Base-by-base conservation (phyloP, 495 filamentous ascomycete genomes). In the Penicillium simplicissimum region DNA sequence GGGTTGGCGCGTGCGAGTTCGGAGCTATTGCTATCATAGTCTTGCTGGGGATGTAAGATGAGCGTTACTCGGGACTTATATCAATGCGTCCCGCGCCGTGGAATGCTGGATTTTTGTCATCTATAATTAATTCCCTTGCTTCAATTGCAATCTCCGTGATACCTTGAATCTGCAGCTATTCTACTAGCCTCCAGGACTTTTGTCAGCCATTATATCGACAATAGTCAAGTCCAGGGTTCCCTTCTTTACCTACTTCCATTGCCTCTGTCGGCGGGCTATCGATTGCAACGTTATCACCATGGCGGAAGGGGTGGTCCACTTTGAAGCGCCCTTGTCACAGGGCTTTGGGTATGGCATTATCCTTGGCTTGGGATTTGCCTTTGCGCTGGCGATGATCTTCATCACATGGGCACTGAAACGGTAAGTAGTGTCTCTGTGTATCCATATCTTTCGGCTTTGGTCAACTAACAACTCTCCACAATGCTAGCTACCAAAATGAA, bases 341-440 rank as follows among this genome's bases (percentile, higher is more conserved):
- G 87, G 83, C 47, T 89, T 88, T 68, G 91, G 91, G 65, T 95
- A 94, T 85, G 91, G 90, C 58, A 89, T 96, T 69, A 88, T 94
- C 58, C 74, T 94, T 14, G 90, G 91, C 17, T 75, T 93, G 23
- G 89, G 90, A 21, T 85, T 86, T 71, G 81, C 82, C 42, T 95
- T 95, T 78, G 90, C 91, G 10, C 73, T 93, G 61, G 79, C 88
- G 60, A 92, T 92, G 91, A 90, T 92, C 67, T 81, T 87, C 49
- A 90, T 90, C 28, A 96, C 91, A 10, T 92, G 87, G 81, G 84
- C 90, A 54, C 78, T 96, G 57, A 91, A 88, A 70, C 79, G 90
- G 69, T 84, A 67, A 21, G 67, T 28, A 1, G 31, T n/a, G 15
- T 14, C 31, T 17, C 1, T 35, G 11, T 48, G 21, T 37, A 33